These are phyloP conservation scores for Penicillium sp. DNA, from an alignment of 2,329 filamentous ascomycete species.

Conservation along the genomic window DNA sequence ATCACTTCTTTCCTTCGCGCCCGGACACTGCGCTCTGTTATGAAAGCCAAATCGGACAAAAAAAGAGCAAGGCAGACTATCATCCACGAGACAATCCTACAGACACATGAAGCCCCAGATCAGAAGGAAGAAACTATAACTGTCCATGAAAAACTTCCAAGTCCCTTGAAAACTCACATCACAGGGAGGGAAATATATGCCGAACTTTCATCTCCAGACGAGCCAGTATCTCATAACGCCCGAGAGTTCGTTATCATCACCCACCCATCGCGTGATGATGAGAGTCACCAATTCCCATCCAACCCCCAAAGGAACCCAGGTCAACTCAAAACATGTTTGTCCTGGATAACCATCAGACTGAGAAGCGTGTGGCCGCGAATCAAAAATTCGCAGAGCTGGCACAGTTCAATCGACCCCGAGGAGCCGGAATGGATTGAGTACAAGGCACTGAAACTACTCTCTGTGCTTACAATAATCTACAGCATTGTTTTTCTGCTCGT, in stretches of 20 bases:
- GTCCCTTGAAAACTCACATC: background rate
- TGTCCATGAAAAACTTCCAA: background rate
- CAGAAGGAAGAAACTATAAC: background rate
- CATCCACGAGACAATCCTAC: background rate
- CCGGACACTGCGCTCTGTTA: background rate
- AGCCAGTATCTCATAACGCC: background rate
- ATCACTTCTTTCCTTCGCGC: slow-evolving; percentile 7
- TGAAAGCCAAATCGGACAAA: background rate
- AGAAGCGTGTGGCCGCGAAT: slow-evolving; percentile 1
- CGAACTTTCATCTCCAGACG: background rate
- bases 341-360: background rate
- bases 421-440: slow-evolving; percentile 46
- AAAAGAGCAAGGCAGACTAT: background rate
- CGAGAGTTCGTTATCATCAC: background rate
- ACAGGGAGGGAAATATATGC: slow-evolving; percentile 1
- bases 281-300: background rate
- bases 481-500: slow-evolving; percentile 50
- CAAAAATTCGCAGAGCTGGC: background rate
- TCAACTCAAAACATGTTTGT: background rate
- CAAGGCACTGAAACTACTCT: slow-evolving; percentile 38
- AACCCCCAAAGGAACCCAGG: background rate
- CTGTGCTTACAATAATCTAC: slow-evolving; percentile 46
- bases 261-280: background rate
- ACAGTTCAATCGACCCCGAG: slow-evolving; percentile 34
- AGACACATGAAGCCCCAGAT: background rate